Base-by-base conservation (phyloP, 1,284 basidiomycete species). In the Puccinia hordei region DNA sequence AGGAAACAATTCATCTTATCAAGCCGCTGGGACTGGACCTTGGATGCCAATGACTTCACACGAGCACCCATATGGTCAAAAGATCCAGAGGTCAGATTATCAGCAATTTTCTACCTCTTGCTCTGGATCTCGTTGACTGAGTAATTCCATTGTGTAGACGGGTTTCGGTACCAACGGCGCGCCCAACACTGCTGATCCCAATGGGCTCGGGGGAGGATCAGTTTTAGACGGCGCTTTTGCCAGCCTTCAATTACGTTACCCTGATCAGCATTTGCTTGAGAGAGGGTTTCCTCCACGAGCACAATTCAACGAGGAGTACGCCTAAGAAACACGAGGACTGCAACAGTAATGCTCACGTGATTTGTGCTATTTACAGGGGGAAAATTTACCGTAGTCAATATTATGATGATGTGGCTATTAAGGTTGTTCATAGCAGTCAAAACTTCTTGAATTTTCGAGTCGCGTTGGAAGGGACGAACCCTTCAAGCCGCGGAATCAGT, bases 21-120 rank as follows among this genome's bases (percentile, higher is more conserved):
- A 44, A 79, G 76, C 51, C 65, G 76, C 24, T 79, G 76, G 76
- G 57, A 79, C 59, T 79, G 76, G 76, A 71, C 66, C 22, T 24
- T 44, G 22, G 76, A 79, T 57, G 19, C 76, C 2, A 15, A 33
- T n/a, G 72, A 79, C 41, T 57, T 79, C 49, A 72, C 66, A 17
- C 2, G 6, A 55, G 49, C 76, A 1, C 68, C 76, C 10, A 55
- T 79, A 17, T 79, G 76, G 76, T 79, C 76, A 59, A 5, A 53
- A 19, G 76, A 79, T 63, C 76, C 76, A 3, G 63, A 77, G 38
- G 75, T 77, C 1, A 66, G 75, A 53, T 9, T 69, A 4, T 17
- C 22, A 51, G 12, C 33, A 35, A 19, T 22, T 63, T 4, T 35
- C 4, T n/a, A 17, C 17, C 13, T 63, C 59, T 49, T 49, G 5